These are phyloP conservation scores for Podosphaera aphanis DNA, from an alignment of 2,329 filamentous ascomycete species.

Conservation along the genomic window DNA sequence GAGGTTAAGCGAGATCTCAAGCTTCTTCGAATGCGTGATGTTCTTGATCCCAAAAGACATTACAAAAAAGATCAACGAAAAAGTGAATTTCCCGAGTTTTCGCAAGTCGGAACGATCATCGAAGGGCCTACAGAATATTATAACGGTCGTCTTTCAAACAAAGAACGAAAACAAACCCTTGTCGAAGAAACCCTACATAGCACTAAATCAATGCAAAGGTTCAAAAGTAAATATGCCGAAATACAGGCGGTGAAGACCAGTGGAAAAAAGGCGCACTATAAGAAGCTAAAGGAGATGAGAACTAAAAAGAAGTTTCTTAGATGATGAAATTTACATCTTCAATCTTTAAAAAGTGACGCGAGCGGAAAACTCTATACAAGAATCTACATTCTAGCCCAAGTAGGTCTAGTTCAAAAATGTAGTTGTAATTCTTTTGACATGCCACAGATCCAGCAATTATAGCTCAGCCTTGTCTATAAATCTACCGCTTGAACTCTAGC, in stretches of 20 bases:
- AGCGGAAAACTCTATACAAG: too few species aligned
- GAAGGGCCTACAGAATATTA: conserved; percentile 77
- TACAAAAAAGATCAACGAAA: conserved; percentile 46
- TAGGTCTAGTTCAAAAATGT: too few species aligned
- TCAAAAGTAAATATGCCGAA: conserved; percentile 69
- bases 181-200: conserved; percentile 59
- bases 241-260: conserved; percentile 65
- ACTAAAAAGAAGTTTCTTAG: conserved; percentile 5
- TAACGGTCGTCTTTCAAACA: conserved; percentile 58
- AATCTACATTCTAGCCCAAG: too few species aligned
- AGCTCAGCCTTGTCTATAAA: too few species aligned
- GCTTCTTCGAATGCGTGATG: conserved; percentile 66
- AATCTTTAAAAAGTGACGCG: too few species aligned
- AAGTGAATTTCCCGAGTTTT: conserved; percentile 49
- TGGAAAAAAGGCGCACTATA: conserved; percentile 78
- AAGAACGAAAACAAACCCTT: conserved; percentile 68
- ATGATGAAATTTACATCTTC: not conserved
- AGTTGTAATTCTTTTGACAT: too few species aligned
- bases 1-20: conserved; percentile 78
- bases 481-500: too few species aligned
- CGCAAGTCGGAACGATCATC: conserved; percentile 69
- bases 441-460: too few species aligned
- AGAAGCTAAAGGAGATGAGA: conserved; percentile 36
- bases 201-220: conserved; percentile 42
- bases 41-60: conserved; percentile 59